Evolutionary conservation across 2,329 filamentous ascomycete genomes (phyloP).

Genomic region (Plenodomus biglobosus): DNA sequence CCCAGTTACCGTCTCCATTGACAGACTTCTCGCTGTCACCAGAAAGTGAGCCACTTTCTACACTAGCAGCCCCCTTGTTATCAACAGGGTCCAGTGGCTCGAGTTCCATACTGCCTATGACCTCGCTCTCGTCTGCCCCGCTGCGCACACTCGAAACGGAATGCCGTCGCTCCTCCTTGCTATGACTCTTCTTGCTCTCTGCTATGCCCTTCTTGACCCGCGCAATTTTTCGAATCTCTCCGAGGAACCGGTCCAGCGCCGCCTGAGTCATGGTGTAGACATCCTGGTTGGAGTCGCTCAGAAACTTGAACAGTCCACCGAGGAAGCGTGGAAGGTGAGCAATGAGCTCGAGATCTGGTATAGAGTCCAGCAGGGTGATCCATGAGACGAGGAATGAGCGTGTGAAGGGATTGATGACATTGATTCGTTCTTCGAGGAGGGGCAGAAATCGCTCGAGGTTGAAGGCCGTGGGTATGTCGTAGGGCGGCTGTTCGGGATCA

Average conservation of each 20-base stretch:
- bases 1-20: slow-evolving; percentile 85
- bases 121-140: slow-evolving; percentile 53
- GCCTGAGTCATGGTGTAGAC: slow-evolving; percentile 93
- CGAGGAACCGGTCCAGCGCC: slow-evolving; percentile 84
- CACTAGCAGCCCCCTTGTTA: slow-evolving; percentile 51
- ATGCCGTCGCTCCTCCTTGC: slow-evolving; percentile 67
- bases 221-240: slow-evolving; percentile 92
- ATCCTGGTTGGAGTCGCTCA: slow-evolving; percentile 87
- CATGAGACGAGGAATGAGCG: slow-evolving; percentile 93
- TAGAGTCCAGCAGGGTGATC: slow-evolving; percentile 93
- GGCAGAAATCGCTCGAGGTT: slow-evolving; percentile 90
- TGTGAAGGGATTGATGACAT: slow-evolving; percentile 92
- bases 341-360: slow-evolving; percentile 93
- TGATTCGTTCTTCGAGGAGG: slow-evolving; percentile 88
- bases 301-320: slow-evolving; percentile 83
- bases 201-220: slow-evolving; percentile 88
- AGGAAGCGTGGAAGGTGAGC: slow-evolving; percentile 90
- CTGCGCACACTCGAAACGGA: slow-evolving; percentile 60
- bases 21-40: slow-evolving; percentile 43
- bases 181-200: slow-evolving; percentile 73
- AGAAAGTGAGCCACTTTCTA: slow-evolving; percentile 34
- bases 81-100: slow-evolving; percentile 54
- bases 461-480: slow-evolving; percentile 76
- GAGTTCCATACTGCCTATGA: slow-evolving; percentile 53
- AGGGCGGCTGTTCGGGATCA: slow-evolving; percentile 21